A percentile compares a stretch with the other conserved stretches of the same genome.
phyloP scores from a whole-genome alignment of 306 rosid species.

The cucumber (Cucumis sativus) region Cucumber_9930_V3 NC_026660.2:20500001-20500500 shows the following conservation, averaged over 20 bases:
- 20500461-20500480: no score
- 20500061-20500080: neutral
- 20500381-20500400: no score
- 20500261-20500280: neutral
- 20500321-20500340: neutral
- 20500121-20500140: neutral
- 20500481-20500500: no score
- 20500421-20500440: no score
- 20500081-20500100: neutral
- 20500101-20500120: neutral
- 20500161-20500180: neutral
- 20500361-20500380: no score
- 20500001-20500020: neutral
- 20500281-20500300: neutral
- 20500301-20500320: neutral
- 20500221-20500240: neutral
- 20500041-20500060: neutral
- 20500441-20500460: no score
- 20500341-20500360: neutral
- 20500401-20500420: no score
- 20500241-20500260: neutral
- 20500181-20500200: neutral
- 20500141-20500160: neutral
- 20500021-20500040: neutral
- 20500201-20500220: neutral